phyloP scores from a whole-genome alignment of 1,284 basidiomycete genomes.

The Thelephora terrestris region DNA sequence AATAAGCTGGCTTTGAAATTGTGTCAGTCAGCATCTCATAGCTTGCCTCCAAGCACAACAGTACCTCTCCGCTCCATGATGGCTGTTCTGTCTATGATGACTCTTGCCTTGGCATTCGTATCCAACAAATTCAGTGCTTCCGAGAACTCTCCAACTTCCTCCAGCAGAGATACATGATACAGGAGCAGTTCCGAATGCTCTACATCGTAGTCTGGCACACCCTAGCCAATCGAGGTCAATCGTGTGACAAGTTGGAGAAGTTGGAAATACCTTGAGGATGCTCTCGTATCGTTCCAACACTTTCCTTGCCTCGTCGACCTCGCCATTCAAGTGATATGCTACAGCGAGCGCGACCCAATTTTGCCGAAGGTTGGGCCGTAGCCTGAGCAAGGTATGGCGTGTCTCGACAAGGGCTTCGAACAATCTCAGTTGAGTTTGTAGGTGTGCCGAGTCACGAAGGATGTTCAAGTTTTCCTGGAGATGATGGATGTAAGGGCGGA shows the following conservation, averaged over 20 bases:
- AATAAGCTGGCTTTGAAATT: conserved; percentile 53
- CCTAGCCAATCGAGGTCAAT: conserved; percentile 30
- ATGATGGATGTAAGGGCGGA: conserved; percentile 1
- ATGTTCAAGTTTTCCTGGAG: conserved; percentile 88
- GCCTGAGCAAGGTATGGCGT: conserved; percentile 69
- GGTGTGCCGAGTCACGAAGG: conserved; percentile 81
- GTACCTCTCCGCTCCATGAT: conserved; percentile 67
- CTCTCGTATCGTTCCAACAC: conserved; percentile 64
- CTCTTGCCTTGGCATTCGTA: conserved; percentile 48
- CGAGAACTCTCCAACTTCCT: conserved; percentile 61
- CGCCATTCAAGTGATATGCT: conserved; percentile 80
- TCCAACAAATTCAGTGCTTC: conserved; percentile 60
- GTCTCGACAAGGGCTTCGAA: conserved; percentile 78
- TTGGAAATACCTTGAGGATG: conserved; percentile 44
- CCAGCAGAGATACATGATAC: conserved; percentile 74
- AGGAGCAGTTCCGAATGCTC: conserved; percentile 84
- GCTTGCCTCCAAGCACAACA: conserved; percentile 1
- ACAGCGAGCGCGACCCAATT: conserved; percentile 91
- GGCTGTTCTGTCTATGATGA: conserved; percentile 63
- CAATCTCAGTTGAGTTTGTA: conserved; percentile 86
- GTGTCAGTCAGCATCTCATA: conserved; percentile 11
- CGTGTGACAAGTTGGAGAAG: neutral
- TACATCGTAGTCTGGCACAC: conserved; percentile 66
- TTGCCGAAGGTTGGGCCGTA: conserved; percentile 77
- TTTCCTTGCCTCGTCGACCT: conserved; percentile 61